Evolutionary conservation across 495 filamentous ascomycete species (phyloP), one percentile per base, ranked within the genome.

Genomic region (Chaetomidium leptoderma): DNA sequence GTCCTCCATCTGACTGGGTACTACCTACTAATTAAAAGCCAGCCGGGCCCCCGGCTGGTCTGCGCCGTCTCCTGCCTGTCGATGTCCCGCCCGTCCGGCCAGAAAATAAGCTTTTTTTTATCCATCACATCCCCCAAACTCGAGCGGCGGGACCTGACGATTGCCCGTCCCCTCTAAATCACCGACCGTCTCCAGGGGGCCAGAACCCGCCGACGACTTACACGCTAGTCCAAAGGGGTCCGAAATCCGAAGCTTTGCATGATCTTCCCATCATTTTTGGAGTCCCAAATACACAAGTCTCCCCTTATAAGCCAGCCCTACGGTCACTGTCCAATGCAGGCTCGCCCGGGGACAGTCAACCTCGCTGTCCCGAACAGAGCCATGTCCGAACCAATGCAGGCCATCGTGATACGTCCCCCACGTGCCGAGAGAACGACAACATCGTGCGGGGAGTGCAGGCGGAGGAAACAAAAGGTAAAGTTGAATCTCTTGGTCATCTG

Each of bases 401-500:
- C 29, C 53, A 53, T 42, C 33, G 58, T 55, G 30, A 29, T 62
- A 48, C 66, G 71, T 30, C 57, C 60, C 14, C 53, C 59, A 46
- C 71, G 69, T 54, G 66, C 66, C 19, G 71, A 73, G 61, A 62
- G 71, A 50, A 69, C 57, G 24, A 72, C 71, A 19, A 73, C 71
- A n/a, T 72, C 69, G 24, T 74, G 72, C 56, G 59, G 61, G 2
- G 72, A 74, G 59, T 74, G 72, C 42, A 65, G 72, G 46, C 55
- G 72, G 48, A 61, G 72, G 59, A 74, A 74, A 51, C 72, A 74
- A 51, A 73, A 69, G 70, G 72, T 74, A 61, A 26, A 56, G 30
- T 44, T 27, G 19, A 10, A 46, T 23, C 21, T 27, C 23, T 33
- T 40, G 14, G 6, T 33, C 10, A 17, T 33, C 21, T 35, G 10